These are phyloP conservation scores for Neonectria neomacrospora DNA, from an alignment of 2,329 filamentous ascomycete species.

Conservation along the genomic window DNA sequence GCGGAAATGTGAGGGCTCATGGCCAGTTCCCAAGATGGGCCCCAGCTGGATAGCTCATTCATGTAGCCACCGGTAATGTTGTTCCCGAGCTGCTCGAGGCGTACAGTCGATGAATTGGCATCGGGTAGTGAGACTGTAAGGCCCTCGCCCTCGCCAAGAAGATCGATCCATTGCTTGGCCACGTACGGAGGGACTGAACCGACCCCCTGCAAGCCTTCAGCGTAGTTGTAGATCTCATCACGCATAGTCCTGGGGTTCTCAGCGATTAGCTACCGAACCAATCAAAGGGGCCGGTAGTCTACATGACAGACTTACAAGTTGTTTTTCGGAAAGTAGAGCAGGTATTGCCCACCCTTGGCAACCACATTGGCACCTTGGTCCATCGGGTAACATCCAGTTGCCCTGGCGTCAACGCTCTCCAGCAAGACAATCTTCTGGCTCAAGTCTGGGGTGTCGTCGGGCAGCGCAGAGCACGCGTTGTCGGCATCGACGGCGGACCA, in stretches of 20 bases:
- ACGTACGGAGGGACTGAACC: neutral
- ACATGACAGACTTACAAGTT: neutral
- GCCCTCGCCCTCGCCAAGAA: neutral
- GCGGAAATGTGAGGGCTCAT: conserved; percentile 12
- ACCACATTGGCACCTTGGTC: neutral
- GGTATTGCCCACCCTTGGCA: neutral
- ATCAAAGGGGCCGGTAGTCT: neutral
- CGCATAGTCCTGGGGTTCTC: neutral
- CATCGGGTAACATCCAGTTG: neutral
- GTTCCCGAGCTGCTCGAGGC: neutral
- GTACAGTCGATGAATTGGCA: neutral
- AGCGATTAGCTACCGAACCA: neutral
- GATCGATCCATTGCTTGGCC: neutral
- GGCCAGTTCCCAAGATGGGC: conserved; percentile 5
- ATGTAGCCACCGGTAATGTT: neutral
- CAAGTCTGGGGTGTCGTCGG: neutral
- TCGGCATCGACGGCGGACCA: neutral
- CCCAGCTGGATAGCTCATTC: conserved; percentile 2
- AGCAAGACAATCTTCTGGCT: neutral
- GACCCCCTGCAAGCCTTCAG: neutral
- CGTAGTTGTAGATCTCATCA: neutral
- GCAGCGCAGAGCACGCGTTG: neutral
- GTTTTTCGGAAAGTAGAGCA: neutral
- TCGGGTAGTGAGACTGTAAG: neutral
- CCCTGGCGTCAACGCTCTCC: neutral